Evolutionary conservation across 2,329 filamentous ascomycete species (phyloP).

Genomic region (Leptosphaerulina australis): DNA sequence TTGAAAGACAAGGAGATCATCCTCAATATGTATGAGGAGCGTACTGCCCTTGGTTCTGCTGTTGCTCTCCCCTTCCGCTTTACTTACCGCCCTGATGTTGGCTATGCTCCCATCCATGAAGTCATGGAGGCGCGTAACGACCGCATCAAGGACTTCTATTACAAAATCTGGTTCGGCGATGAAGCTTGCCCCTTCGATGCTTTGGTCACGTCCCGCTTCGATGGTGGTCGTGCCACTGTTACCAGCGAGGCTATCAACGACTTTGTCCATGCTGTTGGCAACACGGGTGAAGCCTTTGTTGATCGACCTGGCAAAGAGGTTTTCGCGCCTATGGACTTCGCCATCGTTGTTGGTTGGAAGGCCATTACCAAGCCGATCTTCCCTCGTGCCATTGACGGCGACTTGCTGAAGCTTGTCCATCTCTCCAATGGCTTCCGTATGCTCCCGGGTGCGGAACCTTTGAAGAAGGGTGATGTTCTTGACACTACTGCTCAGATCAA

Average conservation of each 20-base stretch:
- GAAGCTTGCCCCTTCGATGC: constrained; percentile 83
- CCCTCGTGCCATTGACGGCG: constrained; percentile 92
- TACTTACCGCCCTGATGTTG: constrained; percentile 91
- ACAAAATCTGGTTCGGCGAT: constrained; percentile 94
- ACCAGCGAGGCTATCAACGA: constrained; percentile 94
- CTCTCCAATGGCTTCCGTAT: constrained; percentile 98
- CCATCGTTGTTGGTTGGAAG: constrained; percentile 98
- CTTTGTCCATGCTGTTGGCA: constrained; percentile 98
- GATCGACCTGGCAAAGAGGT: constrained; percentile 93
- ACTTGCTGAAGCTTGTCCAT: constrained; percentile 94
- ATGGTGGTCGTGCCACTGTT: constrained; percentile 85
- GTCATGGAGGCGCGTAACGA: constrained; percentile 97
- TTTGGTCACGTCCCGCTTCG: constrained; percentile 83
- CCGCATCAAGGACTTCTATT: constrained; percentile 99
- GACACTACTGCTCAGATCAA: constrained; percentile 96
- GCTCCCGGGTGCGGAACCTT: constrained; percentile 90
- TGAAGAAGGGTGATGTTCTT: constrained; percentile 94
- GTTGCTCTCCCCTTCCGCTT: constrained; percentile 87
- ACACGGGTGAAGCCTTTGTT: constrained; percentile 96
- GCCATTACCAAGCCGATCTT: constrained; percentile 99
- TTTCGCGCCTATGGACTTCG: constrained; percentile 97
- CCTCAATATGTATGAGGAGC: constrained; percentile 90
- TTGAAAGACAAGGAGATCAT: constrained; percentile 79
- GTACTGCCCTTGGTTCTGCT: constrained; percentile 81
- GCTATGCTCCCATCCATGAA: constrained; percentile 96